Percentiles rank a stretch among this genome's conserved stretches.
Evolutionary conservation across 768 basidiomycete genomes (phyloP).

Genomic region (Tulasnella sp.): DNA sequence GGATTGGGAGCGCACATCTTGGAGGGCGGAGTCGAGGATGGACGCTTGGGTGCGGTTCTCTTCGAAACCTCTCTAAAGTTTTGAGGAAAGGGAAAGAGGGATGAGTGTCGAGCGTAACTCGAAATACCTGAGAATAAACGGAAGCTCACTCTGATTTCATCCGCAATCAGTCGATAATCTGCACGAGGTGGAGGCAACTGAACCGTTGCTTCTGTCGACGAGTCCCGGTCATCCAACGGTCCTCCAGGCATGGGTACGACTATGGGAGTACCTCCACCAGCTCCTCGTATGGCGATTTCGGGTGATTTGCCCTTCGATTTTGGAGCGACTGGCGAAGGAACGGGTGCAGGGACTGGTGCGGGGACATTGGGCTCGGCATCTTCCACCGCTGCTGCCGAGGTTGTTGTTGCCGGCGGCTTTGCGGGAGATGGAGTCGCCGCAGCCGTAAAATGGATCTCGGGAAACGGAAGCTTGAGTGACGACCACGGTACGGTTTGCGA

Average conservation of each 20-base stretch:
- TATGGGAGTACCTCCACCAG: neutral
- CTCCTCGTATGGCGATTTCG: neutral
- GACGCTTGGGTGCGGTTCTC: neutral
- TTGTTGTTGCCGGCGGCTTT: neutral
- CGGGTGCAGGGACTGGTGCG: neutral
- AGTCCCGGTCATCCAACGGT: neutral
- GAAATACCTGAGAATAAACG: neutral
- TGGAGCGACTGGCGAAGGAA: neutral
- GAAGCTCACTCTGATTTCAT: neutral
- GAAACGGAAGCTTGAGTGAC: neutral
- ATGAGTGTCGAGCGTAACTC: neutral
- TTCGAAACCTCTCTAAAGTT: neutral
- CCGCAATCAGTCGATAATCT: neutral
- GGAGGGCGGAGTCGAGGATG: neutral
- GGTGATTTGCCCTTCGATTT: neutral
- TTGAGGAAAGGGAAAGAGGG: no score
- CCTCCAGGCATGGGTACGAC: neutral
- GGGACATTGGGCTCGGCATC: neutral
- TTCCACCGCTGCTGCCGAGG: neutral
- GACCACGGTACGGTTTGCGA: neutral
- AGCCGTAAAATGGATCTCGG: neutral
- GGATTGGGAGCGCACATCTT: neutral
- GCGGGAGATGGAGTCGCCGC: neutral
- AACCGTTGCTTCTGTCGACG: neutral
- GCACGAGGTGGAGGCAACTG: neutral